Evolutionary conservation across 2,329 filamentous ascomycete genomes (phyloP), one percentile per base, ranked within the genome.

Genomic region (Rutstroemia sp.): DNA sequence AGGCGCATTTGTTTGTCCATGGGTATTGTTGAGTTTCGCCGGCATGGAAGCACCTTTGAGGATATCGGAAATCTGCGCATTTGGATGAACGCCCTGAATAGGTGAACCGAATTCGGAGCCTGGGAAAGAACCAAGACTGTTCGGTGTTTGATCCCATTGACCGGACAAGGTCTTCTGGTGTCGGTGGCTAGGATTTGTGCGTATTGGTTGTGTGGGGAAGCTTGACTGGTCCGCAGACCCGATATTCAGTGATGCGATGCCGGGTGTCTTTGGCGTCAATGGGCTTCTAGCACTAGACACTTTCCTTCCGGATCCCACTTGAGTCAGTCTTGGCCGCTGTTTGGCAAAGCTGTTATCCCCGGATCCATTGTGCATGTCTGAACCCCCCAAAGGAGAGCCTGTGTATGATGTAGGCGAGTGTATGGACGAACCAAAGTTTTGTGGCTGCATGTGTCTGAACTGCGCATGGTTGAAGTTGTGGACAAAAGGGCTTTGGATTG

Each of bases 51-150:
- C 91, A 69, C 89, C 90, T 69, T 92, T 86, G 69, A 99, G 81
- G 52, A 96, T 88, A 67, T 96, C 92, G 17, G 88, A 88, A 65
- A 96, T 95, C 62, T 91, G 89, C 17, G 86, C 81, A 63, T 84
- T 86, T 30, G 67, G 67, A 61, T 82, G 80, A 69, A 89, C 77
- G 25, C 81, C 79, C 64, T 83, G 81, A 67, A 87, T 79, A 3
- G 92, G 92, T 0, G 92, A 96, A 6, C 89, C 87, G 64, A 95
- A 90, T 2, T 89, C 89, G 0, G 92, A 96, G 60, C 92, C 91
- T 51, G 89, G 86, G 69, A 90, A 95, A 8, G 92, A 95, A 30
- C 89, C 86, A 23, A 89, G 80, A 69, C 89, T 95, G 60, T 84
- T 87, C 2, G 91, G 88, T 0, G 89, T 95, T 62, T 89, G 87